phyloP scores from a whole-genome alignment of 345 rosid species.

The thale cress (Arabidopsis thaliana) region DNA sequence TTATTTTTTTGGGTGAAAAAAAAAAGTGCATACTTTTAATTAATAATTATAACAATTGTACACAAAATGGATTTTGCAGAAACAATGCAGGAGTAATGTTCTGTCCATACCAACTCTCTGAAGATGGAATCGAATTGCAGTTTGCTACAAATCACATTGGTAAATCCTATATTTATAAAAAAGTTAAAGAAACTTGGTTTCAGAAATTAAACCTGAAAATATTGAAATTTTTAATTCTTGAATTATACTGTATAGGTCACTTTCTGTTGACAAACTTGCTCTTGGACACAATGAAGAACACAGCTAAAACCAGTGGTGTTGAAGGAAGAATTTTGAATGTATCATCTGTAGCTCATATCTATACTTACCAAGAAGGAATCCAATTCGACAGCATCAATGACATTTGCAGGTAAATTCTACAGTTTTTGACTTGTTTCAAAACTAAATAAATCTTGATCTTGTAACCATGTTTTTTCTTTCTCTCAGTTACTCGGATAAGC shows the following conservation, averaged over 20 bases:
- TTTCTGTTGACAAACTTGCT: constrained; percentile 86
- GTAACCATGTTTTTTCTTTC: neutral
- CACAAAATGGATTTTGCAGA: constrained; percentile 46
- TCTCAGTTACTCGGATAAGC: constrained; percentile 78
- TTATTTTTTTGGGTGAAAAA: neutral
- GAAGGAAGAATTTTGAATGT: constrained; percentile 88
- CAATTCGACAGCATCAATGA: constrained; percentile 66
- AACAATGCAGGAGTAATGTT: constrained; percentile 94
- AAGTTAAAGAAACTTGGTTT: neutral
- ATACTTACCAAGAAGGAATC: constrained; percentile 69
- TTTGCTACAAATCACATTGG: constrained; percentile 90
- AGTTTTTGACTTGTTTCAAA: neutral
- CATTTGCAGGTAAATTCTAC: constrained; percentile 32
- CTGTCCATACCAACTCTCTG: constrained; percentile 80
- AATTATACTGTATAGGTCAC: constrained; percentile 60
- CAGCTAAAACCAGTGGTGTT: constrained; percentile 62
- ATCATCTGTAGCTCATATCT: constrained; percentile 82
- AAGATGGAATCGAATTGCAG: constrained; percentile 77
- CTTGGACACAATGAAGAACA: constrained; percentile 77
- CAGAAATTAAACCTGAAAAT: neutral
- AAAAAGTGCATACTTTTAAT: neutral
- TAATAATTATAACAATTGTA: neutral
- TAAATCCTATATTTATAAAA: constrained; percentile 21
- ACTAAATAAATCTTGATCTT: neutral
- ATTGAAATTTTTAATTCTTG: neutral